These are phyloP conservation scores for Alectoria sarmentosa DNA, from an alignment of 495 filamentous ascomycete genomes.

Conservation along the genomic window DNA sequence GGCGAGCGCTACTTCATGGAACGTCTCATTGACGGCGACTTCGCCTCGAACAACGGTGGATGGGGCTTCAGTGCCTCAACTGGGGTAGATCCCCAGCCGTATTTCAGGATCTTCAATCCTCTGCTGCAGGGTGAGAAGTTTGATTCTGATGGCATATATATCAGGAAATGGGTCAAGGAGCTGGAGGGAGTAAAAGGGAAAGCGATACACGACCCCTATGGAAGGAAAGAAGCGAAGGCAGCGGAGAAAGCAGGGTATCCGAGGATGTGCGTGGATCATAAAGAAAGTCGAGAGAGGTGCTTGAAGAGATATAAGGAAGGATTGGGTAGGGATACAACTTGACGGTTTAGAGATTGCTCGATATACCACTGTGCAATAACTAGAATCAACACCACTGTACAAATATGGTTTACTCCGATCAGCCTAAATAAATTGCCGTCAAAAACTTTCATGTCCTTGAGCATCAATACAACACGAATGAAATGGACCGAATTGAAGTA, in stretches of 20 bases:
- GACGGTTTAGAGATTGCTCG: neutral
- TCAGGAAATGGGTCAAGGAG: constrained; percentile 54
- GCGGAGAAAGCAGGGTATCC: constrained; percentile 57
- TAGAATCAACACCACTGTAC: neutral
- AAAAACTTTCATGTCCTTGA: neutral
- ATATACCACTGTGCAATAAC: neutral
- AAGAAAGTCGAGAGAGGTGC: constrained; percentile 54
- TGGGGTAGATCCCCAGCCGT: constrained; percentile 87
- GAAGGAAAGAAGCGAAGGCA: constrained; percentile 47
- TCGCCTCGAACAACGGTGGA: constrained; percentile 85
- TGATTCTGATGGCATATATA: constrained; percentile 51
- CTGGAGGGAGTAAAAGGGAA: constrained; percentile 52
- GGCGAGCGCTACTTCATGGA: constrained; percentile 89
- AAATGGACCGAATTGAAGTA: neutral
- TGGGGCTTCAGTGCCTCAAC: constrained; percentile 80
- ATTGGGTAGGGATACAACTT: constrained; percentile 44
- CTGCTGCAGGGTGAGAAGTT: constrained; percentile 78
- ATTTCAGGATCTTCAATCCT: constrained; percentile 90
- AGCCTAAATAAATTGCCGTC: neutral
- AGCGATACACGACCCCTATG: constrained; percentile 75
- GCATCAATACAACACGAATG: neutral
- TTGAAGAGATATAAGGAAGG: constrained; percentile 68
- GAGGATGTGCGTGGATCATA: constrained; percentile 66
- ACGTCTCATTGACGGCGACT: constrained; percentile 83
- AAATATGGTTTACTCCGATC: neutral